These are phyloP conservation scores for Verticillium tricorpus DNA, from an alignment of 2,329 filamentous ascomycete genomes.

Conservation along the genomic window DNA sequence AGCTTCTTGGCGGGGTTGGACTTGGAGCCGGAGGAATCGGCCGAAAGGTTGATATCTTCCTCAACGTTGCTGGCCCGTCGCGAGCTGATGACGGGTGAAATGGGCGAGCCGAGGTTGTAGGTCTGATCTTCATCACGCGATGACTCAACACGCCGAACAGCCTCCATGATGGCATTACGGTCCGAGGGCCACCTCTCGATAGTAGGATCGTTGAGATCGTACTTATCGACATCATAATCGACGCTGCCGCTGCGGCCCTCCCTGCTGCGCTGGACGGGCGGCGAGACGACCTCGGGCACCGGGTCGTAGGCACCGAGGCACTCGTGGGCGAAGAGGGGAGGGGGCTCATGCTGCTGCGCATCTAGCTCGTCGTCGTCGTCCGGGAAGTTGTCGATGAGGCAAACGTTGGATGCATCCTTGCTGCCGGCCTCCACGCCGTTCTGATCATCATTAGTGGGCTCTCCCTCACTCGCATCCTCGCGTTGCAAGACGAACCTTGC, in stretches of 20 bases:
- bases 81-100: conserved; percentile 29
- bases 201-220: conserved; percentile 42
- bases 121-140: conserved; percentile 35
- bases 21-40: conserved; percentile 28
- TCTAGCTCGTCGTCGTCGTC: conserved; percentile 11
- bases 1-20: conserved; percentile 24
- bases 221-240: conserved; percentile 17
- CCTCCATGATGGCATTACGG: conserved; percentile 37
- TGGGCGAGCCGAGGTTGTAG: conserved; percentile 28
- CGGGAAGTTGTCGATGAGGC: background rate
- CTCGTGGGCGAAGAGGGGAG: conserved; percentile 44
- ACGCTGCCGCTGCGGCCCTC: conserved; percentile 7
- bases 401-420: background rate
- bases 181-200: conserved; percentile 44
- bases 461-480: background rate
- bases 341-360: conserved; percentile 14
- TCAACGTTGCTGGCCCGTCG: conserved; percentile 27
- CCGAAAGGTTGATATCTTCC: conserved; percentile 25
- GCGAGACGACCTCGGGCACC: background rate
- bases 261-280: background rate
- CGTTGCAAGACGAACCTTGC: conserved; percentile 11
- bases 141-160: conserved; percentile 41
- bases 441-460: conserved; percentile 4
- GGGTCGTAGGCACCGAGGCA: conserved; percentile 32
- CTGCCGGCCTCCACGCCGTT: conserved; percentile 1